Conservation (phyloP, 352 stramenopile genomes). For the Phytophthora sojae region DNA sequence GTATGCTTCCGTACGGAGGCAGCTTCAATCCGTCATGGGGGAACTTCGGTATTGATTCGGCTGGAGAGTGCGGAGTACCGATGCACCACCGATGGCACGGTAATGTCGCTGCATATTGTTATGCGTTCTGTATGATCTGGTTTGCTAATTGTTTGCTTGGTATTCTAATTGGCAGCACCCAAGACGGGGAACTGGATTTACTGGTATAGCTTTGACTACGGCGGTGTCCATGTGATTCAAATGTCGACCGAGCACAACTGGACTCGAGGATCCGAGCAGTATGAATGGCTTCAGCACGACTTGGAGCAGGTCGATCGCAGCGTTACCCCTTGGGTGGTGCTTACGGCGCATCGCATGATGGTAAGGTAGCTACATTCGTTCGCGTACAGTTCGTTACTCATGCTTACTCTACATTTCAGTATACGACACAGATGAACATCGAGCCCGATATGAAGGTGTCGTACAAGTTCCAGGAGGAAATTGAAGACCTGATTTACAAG, state of each 20-base stretch:
- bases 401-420: constrained; percentile 27
- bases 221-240: constrained; percentile 89
- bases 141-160: constrained; percentile 15
- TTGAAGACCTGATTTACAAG: constrained; percentile 89
- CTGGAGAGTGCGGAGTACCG: constrained; percentile 70
- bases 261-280: constrained; percentile 84
- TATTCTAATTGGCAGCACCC: constrained; percentile 42
- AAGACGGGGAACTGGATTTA: constrained; percentile 75
- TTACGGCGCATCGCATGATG: constrained; percentile 93
- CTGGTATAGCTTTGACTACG: constrained; percentile 93
- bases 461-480: constrained; percentile 81
- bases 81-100: constrained; percentile 77
- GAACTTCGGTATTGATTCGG: constrained; percentile 71
- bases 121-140: not conserved
- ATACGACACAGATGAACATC: constrained; percentile 62
- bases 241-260: constrained; percentile 93
- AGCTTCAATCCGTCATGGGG: constrained; percentile 74
- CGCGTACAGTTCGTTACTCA: not conserved
- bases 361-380: constrained; percentile 25
- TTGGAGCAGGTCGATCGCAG: constrained; percentile 81
- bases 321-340: constrained; percentile 90
- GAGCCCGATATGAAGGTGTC: constrained; percentile 72
- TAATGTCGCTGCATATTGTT: constrained; percentile 26
- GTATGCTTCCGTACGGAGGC: constrained; percentile 43
- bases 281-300: constrained; percentile 86